Conservation (phyloP, 2,329 filamentous ascomycete genomes). For the Fusarium sp. region DNA sequence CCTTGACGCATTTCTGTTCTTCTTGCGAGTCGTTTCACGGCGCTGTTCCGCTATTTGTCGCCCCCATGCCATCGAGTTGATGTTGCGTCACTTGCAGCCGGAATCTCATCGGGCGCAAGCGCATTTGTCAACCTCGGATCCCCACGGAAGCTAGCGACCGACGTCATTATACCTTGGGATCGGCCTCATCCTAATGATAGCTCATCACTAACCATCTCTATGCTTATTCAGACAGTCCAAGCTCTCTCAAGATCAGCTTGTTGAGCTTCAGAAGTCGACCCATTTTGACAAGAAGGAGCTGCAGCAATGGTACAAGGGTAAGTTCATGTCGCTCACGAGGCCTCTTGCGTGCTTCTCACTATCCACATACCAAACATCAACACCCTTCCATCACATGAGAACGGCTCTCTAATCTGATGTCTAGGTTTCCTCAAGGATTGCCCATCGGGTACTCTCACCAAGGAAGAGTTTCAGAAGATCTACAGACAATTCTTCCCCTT, state of each 20-base stretch:
- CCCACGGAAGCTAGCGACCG: constrained; percentile 38
- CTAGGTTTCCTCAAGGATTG: constrained; percentile 98
- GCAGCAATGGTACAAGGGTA: constrained; percentile 99
- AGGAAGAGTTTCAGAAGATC: constrained; percentile 99
- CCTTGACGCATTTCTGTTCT: not conserved
- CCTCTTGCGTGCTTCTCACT: constrained; percentile 4
- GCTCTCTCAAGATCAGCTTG: constrained; percentile 94
- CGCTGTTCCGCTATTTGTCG: not conserved
- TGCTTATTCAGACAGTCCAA: constrained; percentile 84
- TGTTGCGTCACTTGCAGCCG: constrained; percentile 24
- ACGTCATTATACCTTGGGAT: constrained; percentile 44
- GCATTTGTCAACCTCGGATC: constrained; percentile 40
- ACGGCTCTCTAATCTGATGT: constrained; percentile 27
- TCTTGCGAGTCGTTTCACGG: not conserved
- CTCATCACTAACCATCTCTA: constrained; percentile 39
- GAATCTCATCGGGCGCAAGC: constrained; percentile 36
- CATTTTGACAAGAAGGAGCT: constrained; percentile 99
- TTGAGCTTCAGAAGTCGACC: constrained; percentile 94
- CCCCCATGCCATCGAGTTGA: constrained; percentile 4
- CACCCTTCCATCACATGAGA: not conserved
- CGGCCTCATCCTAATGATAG: constrained; percentile 16
- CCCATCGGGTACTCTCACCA: constrained; percentile 94
- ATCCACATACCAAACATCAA: not conserved
- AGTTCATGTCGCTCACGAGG: constrained; percentile 46
- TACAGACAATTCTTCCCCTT: constrained; percentile 99